These are phyloP conservation scores for Pseudogymnoascus sp. DNA, from an alignment of 2,329 filamentous ascomycete species.

Conservation along the genomic window DNA sequence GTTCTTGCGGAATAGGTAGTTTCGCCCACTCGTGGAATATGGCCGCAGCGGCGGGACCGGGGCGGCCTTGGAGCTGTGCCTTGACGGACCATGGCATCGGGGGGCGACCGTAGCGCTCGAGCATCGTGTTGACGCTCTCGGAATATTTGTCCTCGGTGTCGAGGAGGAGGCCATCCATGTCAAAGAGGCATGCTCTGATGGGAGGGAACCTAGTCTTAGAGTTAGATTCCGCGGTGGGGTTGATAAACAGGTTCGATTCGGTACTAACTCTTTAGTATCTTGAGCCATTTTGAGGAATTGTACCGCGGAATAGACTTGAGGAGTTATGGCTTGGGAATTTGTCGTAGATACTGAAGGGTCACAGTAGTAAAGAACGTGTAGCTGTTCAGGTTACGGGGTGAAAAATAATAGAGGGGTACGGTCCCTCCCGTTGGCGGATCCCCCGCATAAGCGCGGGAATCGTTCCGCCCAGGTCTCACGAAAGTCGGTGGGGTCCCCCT, in stretches of 20 bases:
- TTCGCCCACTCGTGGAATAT: slow-evolving; percentile 77
- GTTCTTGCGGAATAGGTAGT: slow-evolving; percentile 64
- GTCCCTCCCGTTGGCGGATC: neutral
- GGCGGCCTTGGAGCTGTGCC: slow-evolving; percentile 55
- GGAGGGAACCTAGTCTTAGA: slow-evolving; percentile 55
- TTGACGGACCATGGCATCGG: slow-evolving; percentile 88
- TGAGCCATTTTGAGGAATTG: neutral
- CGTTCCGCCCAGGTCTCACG: neutral
- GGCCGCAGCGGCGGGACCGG: slow-evolving; percentile 35
- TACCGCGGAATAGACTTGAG: slow-evolving; percentile 5
- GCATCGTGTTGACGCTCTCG: slow-evolving; percentile 69
- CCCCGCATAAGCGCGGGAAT: neutral
- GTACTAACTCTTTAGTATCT: slow-evolving; percentile 8
- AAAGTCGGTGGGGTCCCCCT: neutral
- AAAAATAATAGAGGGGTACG: slow-evolving; percentile 2
- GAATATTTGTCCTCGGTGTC: slow-evolving; percentile 94
- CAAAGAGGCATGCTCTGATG: slow-evolving; percentile 87
- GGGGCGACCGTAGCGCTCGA: slow-evolving; percentile 65
- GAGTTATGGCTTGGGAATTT: neutral
- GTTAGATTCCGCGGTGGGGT: slow-evolving; percentile 7
- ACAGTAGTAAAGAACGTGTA: neutral
- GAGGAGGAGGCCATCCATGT: slow-evolving; percentile 96
- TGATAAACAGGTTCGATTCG: neutral
- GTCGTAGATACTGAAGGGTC: slow-evolving; percentile 3
- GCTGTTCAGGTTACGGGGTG: neutral